Evolutionary conservation across 1,284 basidiomycete species (phyloP).

Genomic region (Trichosporon faecale): DNA sequence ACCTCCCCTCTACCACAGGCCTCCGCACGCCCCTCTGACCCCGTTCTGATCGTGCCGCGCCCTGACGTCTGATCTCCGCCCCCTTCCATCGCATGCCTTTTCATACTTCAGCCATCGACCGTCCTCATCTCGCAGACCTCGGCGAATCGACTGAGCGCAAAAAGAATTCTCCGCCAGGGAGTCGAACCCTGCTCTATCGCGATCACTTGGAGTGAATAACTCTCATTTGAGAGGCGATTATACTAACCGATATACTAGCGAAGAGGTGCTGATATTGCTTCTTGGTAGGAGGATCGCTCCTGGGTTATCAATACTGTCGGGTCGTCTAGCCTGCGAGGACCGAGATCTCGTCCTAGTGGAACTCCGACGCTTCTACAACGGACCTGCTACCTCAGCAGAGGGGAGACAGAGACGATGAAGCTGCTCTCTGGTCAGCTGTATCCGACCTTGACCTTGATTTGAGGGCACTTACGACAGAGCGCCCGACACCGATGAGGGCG

Average conservation of each 20-base stretch:
- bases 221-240: conserved; percentile 9
- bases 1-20: background rate
- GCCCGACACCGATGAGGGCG: too few species aligned
- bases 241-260: conserved; percentile 12
- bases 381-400: too few species aligned
- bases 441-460: too few species aligned
- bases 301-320: background rate
- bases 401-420: too few species aligned
- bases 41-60: background rate
- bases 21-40: background rate
- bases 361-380: too few species aligned
- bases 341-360: too few species aligned
- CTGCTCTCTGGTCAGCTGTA: too few species aligned
- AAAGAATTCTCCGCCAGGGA: conserved; percentile 3
- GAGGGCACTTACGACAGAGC: too few species aligned
- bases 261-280: background rate
- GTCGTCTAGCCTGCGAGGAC: too few species aligned
- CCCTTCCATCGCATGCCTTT: background rate
- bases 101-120: background rate
- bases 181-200: conserved; percentile 10
- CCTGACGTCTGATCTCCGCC: background rate
- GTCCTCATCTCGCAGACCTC: too few species aligned
- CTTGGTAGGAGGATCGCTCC: background rate
- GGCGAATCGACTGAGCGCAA: background rate
- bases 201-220: background rate